These are phyloP conservation scores for Sorghum bicolor DNA, from an alignment of 176 grass and related monocot genomes.

Conservation along the genomic window DNA sequence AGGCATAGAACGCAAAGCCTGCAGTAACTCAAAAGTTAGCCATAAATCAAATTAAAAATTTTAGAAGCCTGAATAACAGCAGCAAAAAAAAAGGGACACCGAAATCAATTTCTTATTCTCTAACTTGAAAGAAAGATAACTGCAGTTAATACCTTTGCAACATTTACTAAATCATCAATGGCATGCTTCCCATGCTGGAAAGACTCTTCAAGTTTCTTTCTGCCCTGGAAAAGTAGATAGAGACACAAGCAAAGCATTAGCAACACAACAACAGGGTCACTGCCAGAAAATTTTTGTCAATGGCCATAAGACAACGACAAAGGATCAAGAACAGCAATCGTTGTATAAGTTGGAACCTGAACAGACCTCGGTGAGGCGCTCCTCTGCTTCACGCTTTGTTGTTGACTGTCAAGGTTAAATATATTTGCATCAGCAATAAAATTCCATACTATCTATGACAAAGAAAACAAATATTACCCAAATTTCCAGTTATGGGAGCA, in stretches of 20 bases:
- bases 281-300: neutral
- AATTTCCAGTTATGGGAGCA: neutral
- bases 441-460: conserved; percentile 15
- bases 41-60: conserved; percentile 14
- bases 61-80: conserved; percentile 11
- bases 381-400: conserved; percentile 95
- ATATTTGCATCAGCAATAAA: conserved; percentile 52
- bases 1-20: conserved; percentile 87
- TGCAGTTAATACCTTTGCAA: conserved; percentile 63
- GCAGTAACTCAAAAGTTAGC: conserved; percentile 18
- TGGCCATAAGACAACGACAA: neutral
- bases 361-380: conserved; percentile 74
- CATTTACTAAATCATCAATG: conserved; percentile 81
- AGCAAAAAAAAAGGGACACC: neutral
- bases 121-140: neutral
- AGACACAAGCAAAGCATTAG: neutral
- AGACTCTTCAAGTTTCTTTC: conserved; percentile 74
- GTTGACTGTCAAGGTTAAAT: conserved; percentile 90
- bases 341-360: conserved; percentile 13
- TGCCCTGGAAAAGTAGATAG: conserved; percentile 52
- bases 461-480: neutral
- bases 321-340: neutral
- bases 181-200: conserved; percentile 65
- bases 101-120: neutral
- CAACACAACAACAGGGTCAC: neutral